A percentile compares a stretch with the other conserved stretches of the same genome.
Conservation (phyloP, 805 yeast genomes). For the Candida lessepsii region DNA sequence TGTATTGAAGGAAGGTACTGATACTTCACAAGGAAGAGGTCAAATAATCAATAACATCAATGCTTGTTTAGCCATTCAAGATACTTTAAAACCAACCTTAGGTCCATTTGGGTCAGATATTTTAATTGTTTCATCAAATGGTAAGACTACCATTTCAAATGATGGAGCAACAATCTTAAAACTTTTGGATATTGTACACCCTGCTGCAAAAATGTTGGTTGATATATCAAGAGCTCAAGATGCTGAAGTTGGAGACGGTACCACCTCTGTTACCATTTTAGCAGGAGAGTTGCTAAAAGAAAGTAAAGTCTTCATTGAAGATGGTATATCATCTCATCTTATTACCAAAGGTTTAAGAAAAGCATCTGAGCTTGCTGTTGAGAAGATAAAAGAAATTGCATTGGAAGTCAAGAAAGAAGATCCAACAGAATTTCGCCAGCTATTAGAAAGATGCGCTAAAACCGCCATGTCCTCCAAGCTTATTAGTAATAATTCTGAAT, state of each 20-base stretch:
- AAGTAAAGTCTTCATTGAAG: conserved; percentile 87
- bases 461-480: conserved; percentile 97
- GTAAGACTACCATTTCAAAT: conserved; percentile 91
- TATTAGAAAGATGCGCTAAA: conserved; percentile 87
- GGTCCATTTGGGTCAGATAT: conserved; percentile 98
- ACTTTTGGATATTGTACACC: conserved; percentile 92
- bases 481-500: conserved; percentile 80
- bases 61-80: conserved; percentile 97
- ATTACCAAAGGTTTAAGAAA: conserved; percentile 84
- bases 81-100: conserved; percentile 87
- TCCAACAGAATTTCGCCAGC: conserved; percentile 53
- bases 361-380: conserved; percentile 77
- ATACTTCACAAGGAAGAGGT: conserved; percentile 93
- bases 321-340: conserved; percentile 89
- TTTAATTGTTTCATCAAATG: conserved; percentile 76
- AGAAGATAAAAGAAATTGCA: conserved; percentile 69
- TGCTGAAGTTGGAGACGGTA: conserved; percentile 98
- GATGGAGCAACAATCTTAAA: conserved; percentile 97
- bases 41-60: conserved; percentile 93
- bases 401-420: conserved; percentile 62
- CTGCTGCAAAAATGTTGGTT: conserved; percentile 95
- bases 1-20: conserved; percentile 97
- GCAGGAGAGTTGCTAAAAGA: conserved; percentile 96
- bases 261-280: conserved; percentile 91
- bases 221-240: conserved; percentile 96